Base-by-base conservation (phyloP, 805 yeast genomes). In the Myxozyma vanderwaltii region DNA sequence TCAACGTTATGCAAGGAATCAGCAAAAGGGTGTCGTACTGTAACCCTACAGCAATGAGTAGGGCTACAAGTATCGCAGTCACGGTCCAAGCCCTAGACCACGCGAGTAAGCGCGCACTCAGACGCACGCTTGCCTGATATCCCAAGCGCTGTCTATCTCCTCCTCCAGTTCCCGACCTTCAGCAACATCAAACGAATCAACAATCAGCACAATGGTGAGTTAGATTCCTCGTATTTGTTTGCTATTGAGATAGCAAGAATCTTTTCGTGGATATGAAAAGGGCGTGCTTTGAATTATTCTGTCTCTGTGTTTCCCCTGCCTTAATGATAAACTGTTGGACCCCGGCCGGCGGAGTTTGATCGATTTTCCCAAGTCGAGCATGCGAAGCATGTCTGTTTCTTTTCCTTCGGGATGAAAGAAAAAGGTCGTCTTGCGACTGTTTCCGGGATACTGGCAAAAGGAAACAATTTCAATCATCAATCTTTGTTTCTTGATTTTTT, bases 201-300 rank as follows among this genome's bases (percentile, higher is more conserved):
- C 56, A 44, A 31, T 43, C 49, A 41, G 36, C 54, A 49, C 36
- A 55, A 55, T 55, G 59, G 59, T 55, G 54, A 55, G 59, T 47
- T 29, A 17, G n/a, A n/a, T n/a, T 21, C 12, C 38, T 40, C 38
- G 29, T 43, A 15, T 44, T 15, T 31, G 24, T 7, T 19, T 17
- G 40, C 40, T 13, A 31, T 23, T 10, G 12, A 3, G 12, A 23
- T 15, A 23, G 49, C n/a, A 19, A 45, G n/a, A n/a, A n/a, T n/a
- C n/a, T n/a, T n/a, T n/a, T n/a, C n/a, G n/a, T n/a, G n/a, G n/a
- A n/a, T n/a, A n/a, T n/a, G n/a, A n/a, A n/a, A n/a, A n/a, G n/a
- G n/a, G n/a, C n/a, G n/a, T n/a, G n/a, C n/a, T n/a, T n/a, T n/a
- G n/a, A n/a, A n/a, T n/a, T 13, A 27, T 27, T 47, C 41, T 48